phyloP scores from a whole-genome alignment of 345 rosid genomes.

The Aquilaria malaccensis region DNA sequence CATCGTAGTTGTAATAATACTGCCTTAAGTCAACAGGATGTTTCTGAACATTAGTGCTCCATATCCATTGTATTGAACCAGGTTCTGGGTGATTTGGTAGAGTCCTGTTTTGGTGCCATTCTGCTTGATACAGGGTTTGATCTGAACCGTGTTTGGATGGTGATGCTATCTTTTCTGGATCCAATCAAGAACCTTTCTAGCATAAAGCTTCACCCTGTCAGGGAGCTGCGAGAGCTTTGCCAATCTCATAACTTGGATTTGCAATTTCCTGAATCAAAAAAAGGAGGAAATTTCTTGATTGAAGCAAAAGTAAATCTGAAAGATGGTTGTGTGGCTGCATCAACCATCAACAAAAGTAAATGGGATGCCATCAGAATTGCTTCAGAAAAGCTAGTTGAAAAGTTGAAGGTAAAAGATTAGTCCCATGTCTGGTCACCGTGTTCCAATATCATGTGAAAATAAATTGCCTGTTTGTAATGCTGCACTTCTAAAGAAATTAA shows the following conservation, averaged over 20 bases:
- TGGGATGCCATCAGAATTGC: conserved; percentile 53
- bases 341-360: conserved; percentile 45
- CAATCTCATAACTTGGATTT: conserved; percentile 49
- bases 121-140: conserved; percentile 75
- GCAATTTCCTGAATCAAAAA: conserved; percentile 25
- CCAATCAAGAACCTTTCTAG: conserved; percentile 52
- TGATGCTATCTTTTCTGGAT: conserved; percentile 63
- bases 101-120: conserved; percentile 77
- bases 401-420: conserved; percentile 52
- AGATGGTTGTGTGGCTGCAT: conserved; percentile 28
- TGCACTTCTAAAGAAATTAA: no score
- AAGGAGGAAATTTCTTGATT: conserved; percentile 32
- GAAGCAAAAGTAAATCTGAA: conserved; percentile 39
- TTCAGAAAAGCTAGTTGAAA: conserved; percentile 33
- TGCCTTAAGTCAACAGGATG: not conserved
- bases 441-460: conserved; percentile 3
- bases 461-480: no score
- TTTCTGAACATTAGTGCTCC: not conserved
- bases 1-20: no score
- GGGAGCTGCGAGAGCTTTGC: conserved; percentile 69
- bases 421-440: not conserved
- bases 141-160: conserved; percentile 59
- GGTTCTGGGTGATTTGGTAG: conserved; percentile 92
- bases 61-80: conserved; percentile 21
- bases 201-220: conserved; percentile 54